phyloP scores from a whole-genome alignment of 768 basidiomycete genomes.

The Harrya chromipes region DNA sequence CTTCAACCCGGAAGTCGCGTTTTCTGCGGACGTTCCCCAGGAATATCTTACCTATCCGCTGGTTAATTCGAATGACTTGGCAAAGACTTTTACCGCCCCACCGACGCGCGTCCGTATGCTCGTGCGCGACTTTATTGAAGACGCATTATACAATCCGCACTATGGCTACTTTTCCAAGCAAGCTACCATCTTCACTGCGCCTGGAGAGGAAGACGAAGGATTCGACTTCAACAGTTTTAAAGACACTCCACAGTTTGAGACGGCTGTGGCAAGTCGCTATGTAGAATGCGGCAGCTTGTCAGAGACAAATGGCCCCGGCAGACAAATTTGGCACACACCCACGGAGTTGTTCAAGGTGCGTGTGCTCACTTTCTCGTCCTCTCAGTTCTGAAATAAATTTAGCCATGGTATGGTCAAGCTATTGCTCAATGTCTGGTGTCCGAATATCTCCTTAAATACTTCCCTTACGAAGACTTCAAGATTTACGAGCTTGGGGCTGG shows the following conservation, averaged over 20 bases:
- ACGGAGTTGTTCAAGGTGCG: constrained; percentile 94
- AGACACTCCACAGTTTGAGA: constrained; percentile 75
- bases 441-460: constrained; percentile 92
- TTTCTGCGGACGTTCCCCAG: constrained; percentile 44
- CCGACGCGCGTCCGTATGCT: constrained; percentile 90
- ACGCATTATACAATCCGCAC: constrained; percentile 93
- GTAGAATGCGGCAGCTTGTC: constrained; percentile 59
- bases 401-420: constrained; percentile 96
- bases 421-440: constrained; percentile 86
- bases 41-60: constrained; percentile 49
- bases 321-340: constrained; percentile 98
- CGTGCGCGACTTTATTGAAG: constrained; percentile 94
- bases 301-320: constrained; percentile 65
- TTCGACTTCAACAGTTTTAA: constrained; percentile 71
- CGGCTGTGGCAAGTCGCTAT: constrained; percentile 75
- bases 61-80: constrained; percentile 72
- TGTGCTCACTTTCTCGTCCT: neutral
- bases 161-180: constrained; percentile 97
- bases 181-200: constrained; percentile 81
- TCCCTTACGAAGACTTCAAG: constrained; percentile 93
- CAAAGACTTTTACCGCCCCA: constrained; percentile 46
- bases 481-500: constrained; percentile 98
- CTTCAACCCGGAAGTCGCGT: constrained; percentile 63
- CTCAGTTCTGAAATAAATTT: constrained; percentile 9
- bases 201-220: constrained; percentile 36